Evolutionary conservation across 1,284 basidiomycete genomes (phyloP).

Genomic region (Vanrija humicola): DNA sequence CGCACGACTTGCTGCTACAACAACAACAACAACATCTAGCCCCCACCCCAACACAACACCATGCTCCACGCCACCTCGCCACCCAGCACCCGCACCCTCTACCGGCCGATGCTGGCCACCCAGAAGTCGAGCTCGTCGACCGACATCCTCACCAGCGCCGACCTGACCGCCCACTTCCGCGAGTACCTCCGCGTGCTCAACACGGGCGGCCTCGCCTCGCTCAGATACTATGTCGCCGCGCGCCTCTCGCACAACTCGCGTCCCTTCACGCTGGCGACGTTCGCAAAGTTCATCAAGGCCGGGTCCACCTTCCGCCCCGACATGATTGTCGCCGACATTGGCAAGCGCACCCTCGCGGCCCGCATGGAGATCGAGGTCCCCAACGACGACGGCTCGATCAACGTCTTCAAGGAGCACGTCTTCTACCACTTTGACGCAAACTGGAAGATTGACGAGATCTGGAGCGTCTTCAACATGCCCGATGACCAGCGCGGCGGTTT

Average conservation of each 20-base stretch:
- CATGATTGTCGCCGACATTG: slow-evolving; percentile 6
- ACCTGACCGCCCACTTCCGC: slow-evolving; percentile 12
- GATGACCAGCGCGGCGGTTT: neutral
- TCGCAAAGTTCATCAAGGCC: neutral
- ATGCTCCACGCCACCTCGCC: too few relatives aligned
- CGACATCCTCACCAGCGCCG: slow-evolving; percentile 3
- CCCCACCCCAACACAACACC: too few relatives aligned
- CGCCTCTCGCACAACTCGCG: slow-evolving; percentile 2
- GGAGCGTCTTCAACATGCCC: slow-evolving; percentile 2
- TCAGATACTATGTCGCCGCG: slow-evolving; percentile 2
- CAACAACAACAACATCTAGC: too few relatives aligned
- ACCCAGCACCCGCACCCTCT: too few relatives aligned
- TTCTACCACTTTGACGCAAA: slow-evolving; percentile 14
- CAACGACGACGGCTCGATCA: neutral
- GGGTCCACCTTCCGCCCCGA: slow-evolving; percentile 2
- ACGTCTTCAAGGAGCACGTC: slow-evolving; percentile 9
- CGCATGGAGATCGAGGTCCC: slow-evolving; percentile 10
- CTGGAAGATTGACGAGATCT: slow-evolving; percentile 15
- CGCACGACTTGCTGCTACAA: too few relatives aligned
- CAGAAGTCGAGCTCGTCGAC: neutral
- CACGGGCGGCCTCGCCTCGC: slow-evolving; percentile 1
- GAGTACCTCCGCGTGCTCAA: slow-evolving; percentile 10
- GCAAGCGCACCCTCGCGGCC: slow-evolving; percentile 10
- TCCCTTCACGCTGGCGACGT: neutral
- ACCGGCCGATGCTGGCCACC: too few relatives aligned